Evolutionary conservation across 495 filamentous ascomycete genomes (phyloP).

Genomic region (Tetracladium setigerum): DNA sequence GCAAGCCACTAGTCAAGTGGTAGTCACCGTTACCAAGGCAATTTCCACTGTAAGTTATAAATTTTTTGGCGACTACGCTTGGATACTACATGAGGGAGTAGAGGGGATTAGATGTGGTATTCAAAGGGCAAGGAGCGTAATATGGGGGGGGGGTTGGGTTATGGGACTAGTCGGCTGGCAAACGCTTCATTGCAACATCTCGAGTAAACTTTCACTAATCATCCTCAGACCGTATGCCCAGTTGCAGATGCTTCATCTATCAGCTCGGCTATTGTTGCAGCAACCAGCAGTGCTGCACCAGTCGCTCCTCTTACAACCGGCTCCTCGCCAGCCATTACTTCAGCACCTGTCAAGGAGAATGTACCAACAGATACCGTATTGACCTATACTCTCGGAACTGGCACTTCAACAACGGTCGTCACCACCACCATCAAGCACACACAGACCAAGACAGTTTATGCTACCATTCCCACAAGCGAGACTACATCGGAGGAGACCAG

Average conservation of each 20-base stretch:
- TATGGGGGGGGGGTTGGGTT: no score
- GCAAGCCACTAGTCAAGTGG: slow-evolving; percentile 13
- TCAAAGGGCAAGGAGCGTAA: no score
- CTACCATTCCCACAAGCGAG: slow-evolving; percentile 4
- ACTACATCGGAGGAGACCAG: not conserved
- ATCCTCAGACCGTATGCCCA: slow-evolving; percentile 23
- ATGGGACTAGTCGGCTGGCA: no score
- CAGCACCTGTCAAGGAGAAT: not conserved
- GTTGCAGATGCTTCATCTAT: slow-evolving; percentile 16
- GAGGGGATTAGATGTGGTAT: no score
- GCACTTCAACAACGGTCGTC: slow-evolving; percentile 44
- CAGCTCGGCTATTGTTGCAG: slow-evolving; percentile 10
- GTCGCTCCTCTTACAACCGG: slow-evolving; percentile 7
- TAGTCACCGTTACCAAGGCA: slow-evolving; percentile 24
- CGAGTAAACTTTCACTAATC: not conserved
- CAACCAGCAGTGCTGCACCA: slow-evolving; percentile 5
- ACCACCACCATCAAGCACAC: slow-evolving; percentile 51
- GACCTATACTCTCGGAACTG: slow-evolving; percentile 35
- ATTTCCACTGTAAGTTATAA: slow-evolving; percentile 17
- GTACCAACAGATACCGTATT: slow-evolving; percentile 11
- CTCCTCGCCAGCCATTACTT: not conserved
- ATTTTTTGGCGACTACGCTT: no score
- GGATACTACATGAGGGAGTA: no score
- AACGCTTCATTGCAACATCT: no score
- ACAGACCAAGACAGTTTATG: slow-evolving; percentile 20